Evolutionary conservation across 2,329 filamentous ascomycete species (phyloP), one percentile per base, ranked within the genome.

Genomic region (Trichocomaceae sp.): DNA sequence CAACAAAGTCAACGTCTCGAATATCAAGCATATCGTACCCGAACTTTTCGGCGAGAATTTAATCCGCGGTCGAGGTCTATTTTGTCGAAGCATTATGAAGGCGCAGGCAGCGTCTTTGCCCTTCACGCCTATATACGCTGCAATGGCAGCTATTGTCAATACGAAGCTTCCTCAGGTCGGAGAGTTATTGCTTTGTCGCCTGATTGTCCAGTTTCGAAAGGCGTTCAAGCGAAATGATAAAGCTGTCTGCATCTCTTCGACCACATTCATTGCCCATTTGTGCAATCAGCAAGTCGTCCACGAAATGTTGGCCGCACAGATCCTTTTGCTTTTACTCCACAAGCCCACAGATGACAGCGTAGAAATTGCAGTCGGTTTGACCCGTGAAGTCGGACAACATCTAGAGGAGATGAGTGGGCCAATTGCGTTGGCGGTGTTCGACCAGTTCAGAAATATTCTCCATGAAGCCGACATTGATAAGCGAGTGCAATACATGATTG

Each of bases 401-500:
- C 71, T 99, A 60, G 92, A 97, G 69, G 91, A 96, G 69, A 96
- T 97, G 90, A 95, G 89, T 67, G 82, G 85, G 1, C 82, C 88
- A 10, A 95, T 97, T 64, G 85, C 90, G 29, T 82, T 92, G 61
- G 88, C 87, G 22, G 90, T 99, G 7, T 99, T 95, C 67, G 93
- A 99, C 66, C 91, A 96, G 70, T 95, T 99, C 77, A 80, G 93
- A 63, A 92, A 87, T 63, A 96, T 97, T 60, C 77, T 99, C 8
- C 92, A 99, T 75, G 93, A 99, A 71, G 90, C 90, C 45, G 91
- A 93, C 66, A 96, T 99, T 69, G 92, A 97, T 68, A 96, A 96
- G 78, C 83, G 93, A 60, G 91, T 92, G n/a, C 93, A 99, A 74
- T 99, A 97, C 73, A 96, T 96, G 88, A 92, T 99, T 55, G 93